Base-by-base conservation (phyloP, 2,329 filamentous ascomycete species). In the Stemphylium vesicarium region DNA sequence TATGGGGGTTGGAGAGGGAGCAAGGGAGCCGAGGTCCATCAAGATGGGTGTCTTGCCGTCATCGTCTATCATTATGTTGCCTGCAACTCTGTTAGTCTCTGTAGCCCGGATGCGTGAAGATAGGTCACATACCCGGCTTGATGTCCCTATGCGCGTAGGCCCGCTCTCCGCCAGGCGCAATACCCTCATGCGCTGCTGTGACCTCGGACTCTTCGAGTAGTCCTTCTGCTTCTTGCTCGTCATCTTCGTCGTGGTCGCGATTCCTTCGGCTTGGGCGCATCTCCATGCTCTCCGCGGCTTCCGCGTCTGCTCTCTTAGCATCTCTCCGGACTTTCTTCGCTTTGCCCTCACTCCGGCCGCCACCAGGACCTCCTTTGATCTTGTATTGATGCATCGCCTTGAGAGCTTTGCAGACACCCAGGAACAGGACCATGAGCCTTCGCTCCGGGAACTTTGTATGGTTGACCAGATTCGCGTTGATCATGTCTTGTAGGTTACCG, bases 61-160 rank as follows among this genome's bases (percentile, higher is more conserved):
- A 74, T 98, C 94, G 63, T 91, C 89, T 64, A 99, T 96, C 95
- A 99, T 99, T 72, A 99, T 96, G 78, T 99, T 99, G 54, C 92
- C 83, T 85, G 43, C 33, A 9, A 7, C 18, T n/a, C n/a, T 20
- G 37, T 68, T 57, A 69, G 60, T 45, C 20, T 47, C 3, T 10
- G 29, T 10, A 9, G 31, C 9, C n/a, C 2, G 33, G 10, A 1
- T 3, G 15, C 1, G 10, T 13, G 20, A 7, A 26, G n/a, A 12
- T 15, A 16, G 18, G 6, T 4, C n/a, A 68, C 84, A 68, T 80
- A 92, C 91, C 94, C 68, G 95, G 95, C 77, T 99, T 99, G 75
- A 99, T 96, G 77, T 99, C 95, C 64, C 95, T 84, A 77, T 99
- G 95, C 59, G 95, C 91, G 75, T 96, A 99, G 16, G 92, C 91